These are phyloP conservation scores for Fusarium sp. DNA, from an alignment of 2,329 filamentous ascomycete genomes.

Conservation along the genomic window DNA sequence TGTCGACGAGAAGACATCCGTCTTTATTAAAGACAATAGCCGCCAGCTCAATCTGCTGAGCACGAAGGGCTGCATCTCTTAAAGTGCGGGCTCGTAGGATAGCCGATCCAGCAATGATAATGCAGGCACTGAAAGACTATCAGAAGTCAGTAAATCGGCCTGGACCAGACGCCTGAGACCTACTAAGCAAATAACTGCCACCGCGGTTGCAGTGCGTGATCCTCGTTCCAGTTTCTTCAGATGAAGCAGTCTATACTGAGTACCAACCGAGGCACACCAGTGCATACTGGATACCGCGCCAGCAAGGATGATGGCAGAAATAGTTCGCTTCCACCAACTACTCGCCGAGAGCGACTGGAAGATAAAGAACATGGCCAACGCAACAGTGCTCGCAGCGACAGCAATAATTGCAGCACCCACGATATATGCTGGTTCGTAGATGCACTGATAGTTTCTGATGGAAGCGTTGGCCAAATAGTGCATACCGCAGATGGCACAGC, in stretches of 20 bases:
- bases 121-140: slow-evolving; percentile 68
- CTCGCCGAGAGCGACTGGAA: slow-evolving; percentile 79
- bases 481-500: slow-evolving; percentile 82
- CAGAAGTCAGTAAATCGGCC: not conserved
- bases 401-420: slow-evolving; percentile 77
- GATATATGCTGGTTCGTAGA: slow-evolving; percentile 68
- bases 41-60: slow-evolving; percentile 67
- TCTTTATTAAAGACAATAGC: slow-evolving; percentile 73
- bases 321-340: slow-evolving; percentile 76
- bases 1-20: slow-evolving; percentile 75
- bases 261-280: slow-evolving; percentile 80
- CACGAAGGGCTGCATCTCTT: slow-evolving; percentile 63
- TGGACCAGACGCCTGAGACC: slow-evolving; percentile 38
- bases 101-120: slow-evolving; percentile 65
- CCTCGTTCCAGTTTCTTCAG: slow-evolving; percentile 45
- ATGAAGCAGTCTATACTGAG: slow-evolving; percentile 67
- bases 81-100: slow-evolving; percentile 63
- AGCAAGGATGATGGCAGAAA: slow-evolving; percentile 75
- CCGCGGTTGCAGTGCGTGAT: slow-evolving; percentile 70
- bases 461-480: slow-evolving; percentile 86
- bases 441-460: slow-evolving; percentile 78
- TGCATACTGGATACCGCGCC: slow-evolving; percentile 88
- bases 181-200: slow-evolving; percentile 78
- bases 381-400: slow-evolving; percentile 73
- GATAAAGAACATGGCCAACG: slow-evolving; percentile 80